Conservation (phyloP, 495 filamentous ascomycete genomes). For the Penicillium cataractarum region DNA sequence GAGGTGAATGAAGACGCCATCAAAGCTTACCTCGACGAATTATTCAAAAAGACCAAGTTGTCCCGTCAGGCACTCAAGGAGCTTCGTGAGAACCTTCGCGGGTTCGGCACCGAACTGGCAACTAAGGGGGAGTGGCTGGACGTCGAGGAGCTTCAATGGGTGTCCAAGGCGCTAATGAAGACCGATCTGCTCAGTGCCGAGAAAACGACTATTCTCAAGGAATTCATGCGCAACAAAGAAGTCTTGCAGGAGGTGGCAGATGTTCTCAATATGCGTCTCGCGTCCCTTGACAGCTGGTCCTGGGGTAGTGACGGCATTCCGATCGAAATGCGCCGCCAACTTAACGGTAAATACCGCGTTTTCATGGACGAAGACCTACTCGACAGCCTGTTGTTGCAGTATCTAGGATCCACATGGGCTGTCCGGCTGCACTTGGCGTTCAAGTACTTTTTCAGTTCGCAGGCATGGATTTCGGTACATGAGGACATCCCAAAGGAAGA, state of each 20-base stretch:
- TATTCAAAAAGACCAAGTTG: constrained; percentile 51
- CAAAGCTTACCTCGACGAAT: constrained; percentile 50
- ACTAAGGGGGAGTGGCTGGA: constrained; percentile 38
- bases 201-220: constrained; percentile 59
- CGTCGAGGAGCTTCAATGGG: constrained; percentile 48
- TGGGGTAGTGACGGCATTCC: constrained; percentile 58
- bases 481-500: constrained; percentile 48
- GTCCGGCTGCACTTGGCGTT: constrained; percentile 55
- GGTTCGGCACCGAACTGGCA: constrained; percentile 48
- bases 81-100: constrained; percentile 46
- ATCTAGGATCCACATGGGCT: constrained; percentile 64
- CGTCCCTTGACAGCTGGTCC: constrained; percentile 60
- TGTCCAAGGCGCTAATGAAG: constrained; percentile 55
- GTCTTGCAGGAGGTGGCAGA: constrained; percentile 64
- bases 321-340: constrained; percentile 62
- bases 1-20: constrained; percentile 51
- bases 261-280: constrained; percentile 69
- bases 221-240: constrained; percentile 59
- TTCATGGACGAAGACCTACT: constrained; percentile 71
- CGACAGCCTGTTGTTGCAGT: constrained; percentile 67
- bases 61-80: constrained; percentile 46
- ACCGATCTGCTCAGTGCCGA: constrained; percentile 63
- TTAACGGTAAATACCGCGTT: constrained; percentile 64
- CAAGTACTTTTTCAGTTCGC: constrained; percentile 28
- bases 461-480: constrained; percentile 43